Evolutionary conservation across 192 early-diverging fungal genomes (phyloP).

Genomic region (Linnemannia elongata): DNA sequence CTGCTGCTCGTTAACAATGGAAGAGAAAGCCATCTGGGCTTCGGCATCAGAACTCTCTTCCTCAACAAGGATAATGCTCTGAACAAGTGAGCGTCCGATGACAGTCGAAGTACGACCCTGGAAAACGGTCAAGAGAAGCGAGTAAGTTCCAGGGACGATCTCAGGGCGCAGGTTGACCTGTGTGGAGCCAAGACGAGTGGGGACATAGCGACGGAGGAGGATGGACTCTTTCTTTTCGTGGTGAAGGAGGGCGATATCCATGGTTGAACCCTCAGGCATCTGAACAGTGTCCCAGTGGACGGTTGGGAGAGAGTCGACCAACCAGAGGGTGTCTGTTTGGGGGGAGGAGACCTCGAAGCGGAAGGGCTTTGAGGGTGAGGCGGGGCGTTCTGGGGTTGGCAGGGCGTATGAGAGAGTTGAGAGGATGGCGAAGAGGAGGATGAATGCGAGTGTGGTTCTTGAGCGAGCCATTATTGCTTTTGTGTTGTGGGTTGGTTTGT

Average conservation of each 20-base stretch:
- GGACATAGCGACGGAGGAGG: slow-evolving; percentile 51
- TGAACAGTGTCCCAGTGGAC: slow-evolving; percentile 31
- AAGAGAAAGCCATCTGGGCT: slow-evolving; percentile 5
- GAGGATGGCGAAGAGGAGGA: slow-evolving; percentile 26
- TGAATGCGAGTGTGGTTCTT: slow-evolving; percentile 18
- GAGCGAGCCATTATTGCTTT: slow-evolving; percentile 23
- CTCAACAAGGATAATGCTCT: slow-evolving; percentile 36
- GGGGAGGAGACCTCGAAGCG: slow-evolving; percentile 39
- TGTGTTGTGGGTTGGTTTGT: not conserved
- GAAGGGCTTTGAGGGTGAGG: not conserved
- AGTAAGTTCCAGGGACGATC: slow-evolving; percentile 39
- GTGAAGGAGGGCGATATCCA: slow-evolving; percentile 48
- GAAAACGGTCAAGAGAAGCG: slow-evolving; percentile 46
- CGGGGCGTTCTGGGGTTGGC: slow-evolving; percentile 25
- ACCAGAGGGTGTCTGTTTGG: slow-evolving; percentile 37
- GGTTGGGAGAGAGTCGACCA: slow-evolving; percentile 38
- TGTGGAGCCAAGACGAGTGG: slow-evolving; percentile 29
- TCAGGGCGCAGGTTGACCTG: slow-evolving; percentile 36
- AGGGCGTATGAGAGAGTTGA: slow-evolving; percentile 29
- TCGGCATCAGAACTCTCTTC: slow-evolving; percentile 35
- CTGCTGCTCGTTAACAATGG: not conserved
- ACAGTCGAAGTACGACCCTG: slow-evolving; percentile 50
- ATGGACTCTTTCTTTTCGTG: slow-evolving; percentile 38
- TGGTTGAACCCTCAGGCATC: slow-evolving; percentile 38
- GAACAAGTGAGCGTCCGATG: slow-evolving; percentile 38